Percentiles rank a stretch among this genome's conserved stretches.
Conservation (phyloP, 1,139 yeast genomes). For the Yamadazyma sp. region DNA sequence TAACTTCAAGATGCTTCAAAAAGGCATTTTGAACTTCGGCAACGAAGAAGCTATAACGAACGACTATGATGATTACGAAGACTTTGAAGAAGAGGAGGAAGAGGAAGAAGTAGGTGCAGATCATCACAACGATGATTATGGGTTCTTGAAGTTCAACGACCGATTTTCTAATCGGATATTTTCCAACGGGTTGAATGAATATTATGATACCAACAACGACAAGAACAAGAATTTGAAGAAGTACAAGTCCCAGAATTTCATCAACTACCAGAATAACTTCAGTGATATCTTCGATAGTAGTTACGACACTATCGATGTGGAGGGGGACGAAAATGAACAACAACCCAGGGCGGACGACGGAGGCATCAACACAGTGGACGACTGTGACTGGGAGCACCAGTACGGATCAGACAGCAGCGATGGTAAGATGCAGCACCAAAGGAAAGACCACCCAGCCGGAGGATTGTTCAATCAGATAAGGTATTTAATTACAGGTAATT, state of each 20-base stretch:
- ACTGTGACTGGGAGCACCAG: slow-evolving; percentile 18
- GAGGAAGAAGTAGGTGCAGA: slow-evolving; percentile 11
- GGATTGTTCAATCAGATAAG: slow-evolving; percentile 39
- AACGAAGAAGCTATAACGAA: slow-evolving; percentile 10
- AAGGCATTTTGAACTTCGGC: slow-evolving; percentile 19
- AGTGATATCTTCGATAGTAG: slow-evolving; percentile 12
- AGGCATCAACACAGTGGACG: slow-evolving; percentile 13
- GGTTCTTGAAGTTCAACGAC: slow-evolving; percentile 33
- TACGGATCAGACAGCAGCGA: too few species aligned
- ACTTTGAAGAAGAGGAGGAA: slow-evolving; percentile 14
- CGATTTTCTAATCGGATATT: slow-evolving; percentile 30
- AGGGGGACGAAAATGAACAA: slow-evolving; percentile 7
- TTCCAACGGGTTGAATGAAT: slow-evolving; percentile 29
- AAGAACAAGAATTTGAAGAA: slow-evolving; percentile 24
- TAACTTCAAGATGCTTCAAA: slow-evolving; percentile 20
- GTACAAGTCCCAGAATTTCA: slow-evolving; percentile 38
- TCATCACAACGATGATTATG: slow-evolving; percentile 29
- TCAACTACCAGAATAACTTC: slow-evolving; percentile 12
- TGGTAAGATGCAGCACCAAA: slow-evolving; percentile 11
- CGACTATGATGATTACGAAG: slow-evolving; percentile 17
- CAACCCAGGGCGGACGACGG: background rate
- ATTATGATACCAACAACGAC: slow-evolving; percentile 22
- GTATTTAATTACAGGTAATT: slow-evolving; percentile 36
- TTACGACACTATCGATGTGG: slow-evolving; percentile 6
- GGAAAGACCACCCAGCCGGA: slow-evolving; percentile 6